A percentile compares a stretch with the other conserved stretches of the same genome.
Conservation (phyloP, 202 grass and related monocot species). For the Dendrocalamus latiflorus region DNA sequence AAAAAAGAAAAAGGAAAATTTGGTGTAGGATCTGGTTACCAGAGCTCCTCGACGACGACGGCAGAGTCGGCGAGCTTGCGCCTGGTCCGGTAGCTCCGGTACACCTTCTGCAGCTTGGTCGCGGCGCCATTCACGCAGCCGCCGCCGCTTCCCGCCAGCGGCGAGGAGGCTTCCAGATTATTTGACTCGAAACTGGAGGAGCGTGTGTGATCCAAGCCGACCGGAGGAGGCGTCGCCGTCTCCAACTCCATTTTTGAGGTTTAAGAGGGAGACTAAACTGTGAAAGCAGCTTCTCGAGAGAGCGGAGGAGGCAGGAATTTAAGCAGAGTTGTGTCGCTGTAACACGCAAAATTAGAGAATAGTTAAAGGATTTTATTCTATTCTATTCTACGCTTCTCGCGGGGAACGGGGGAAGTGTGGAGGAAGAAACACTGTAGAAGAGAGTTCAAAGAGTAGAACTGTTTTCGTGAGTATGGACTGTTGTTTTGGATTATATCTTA, state of each 20-base stretch:
- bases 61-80: conserved; percentile 84
- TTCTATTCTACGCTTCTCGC: no score
- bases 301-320: background rate
- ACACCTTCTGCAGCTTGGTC: no score
- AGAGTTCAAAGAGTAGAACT: no score
- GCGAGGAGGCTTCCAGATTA: background rate
- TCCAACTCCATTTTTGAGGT: conserved; percentile 10
- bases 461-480: no score
- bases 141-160: background rate
- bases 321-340: no score
- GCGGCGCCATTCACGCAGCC: conserved; percentile 38
- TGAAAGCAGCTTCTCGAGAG: background rate
- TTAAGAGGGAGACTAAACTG: background rate
- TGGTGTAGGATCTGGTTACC: conserved; percentile 33
- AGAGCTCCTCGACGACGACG: conserved; percentile 90
- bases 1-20: background rate
- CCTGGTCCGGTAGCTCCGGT: conserved; percentile 81
- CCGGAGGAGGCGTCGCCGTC: background rate
- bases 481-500: no score
- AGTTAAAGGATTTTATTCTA: no score
- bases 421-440: no score
- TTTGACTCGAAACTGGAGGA: background rate
- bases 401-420: no score
- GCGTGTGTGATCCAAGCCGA: background rate
- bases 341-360: no score